These are phyloP conservation scores for Alternaria postmessia DNA, from an alignment of 2,329 filamentous ascomycete species.

Conservation along the genomic window DNA sequence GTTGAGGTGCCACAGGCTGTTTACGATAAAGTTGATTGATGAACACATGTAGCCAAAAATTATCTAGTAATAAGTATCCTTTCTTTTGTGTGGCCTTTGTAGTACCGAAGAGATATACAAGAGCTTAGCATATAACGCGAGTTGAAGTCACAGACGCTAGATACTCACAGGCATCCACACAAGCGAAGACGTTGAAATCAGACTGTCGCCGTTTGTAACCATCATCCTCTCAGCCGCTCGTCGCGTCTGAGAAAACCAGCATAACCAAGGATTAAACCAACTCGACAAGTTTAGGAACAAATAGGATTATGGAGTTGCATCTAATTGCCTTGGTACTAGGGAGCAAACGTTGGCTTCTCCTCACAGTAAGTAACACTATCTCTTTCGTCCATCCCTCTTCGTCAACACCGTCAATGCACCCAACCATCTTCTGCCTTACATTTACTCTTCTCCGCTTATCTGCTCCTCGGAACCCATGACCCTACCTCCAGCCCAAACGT, in stretches of 20 bases:
- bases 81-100: too few species aligned
- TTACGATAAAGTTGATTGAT: too few species aligned
- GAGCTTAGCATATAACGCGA: too few species aligned
- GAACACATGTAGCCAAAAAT: too few species aligned
- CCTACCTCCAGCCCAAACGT: slow-evolving; percentile 1
- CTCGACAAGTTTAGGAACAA: too few species aligned
- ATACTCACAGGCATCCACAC: too few species aligned
- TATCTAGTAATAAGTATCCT: too few species aligned
- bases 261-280: neutral
- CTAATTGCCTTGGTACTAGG: neutral
- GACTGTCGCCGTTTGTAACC: neutral
- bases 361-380: neutral
- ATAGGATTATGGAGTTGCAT: neutral
- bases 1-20: too few species aligned
- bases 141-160: too few species aligned
- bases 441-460: neutral
- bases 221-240: neutral
- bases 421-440: neutral
- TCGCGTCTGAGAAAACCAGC: neutral
- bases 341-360: neutral
- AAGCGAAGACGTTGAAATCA: neutral
- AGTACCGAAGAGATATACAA: too few species aligned
- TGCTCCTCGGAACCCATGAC: neutral
- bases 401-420: neutral
- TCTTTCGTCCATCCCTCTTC: neutral